A percentile compares a stretch with the other conserved stretches of the same genome.
These are phyloP conservation scores for Opeltia flavorubescens DNA, from an alignment of 495 filamentous ascomycete genomes.

Conservation along the genomic window DNA sequence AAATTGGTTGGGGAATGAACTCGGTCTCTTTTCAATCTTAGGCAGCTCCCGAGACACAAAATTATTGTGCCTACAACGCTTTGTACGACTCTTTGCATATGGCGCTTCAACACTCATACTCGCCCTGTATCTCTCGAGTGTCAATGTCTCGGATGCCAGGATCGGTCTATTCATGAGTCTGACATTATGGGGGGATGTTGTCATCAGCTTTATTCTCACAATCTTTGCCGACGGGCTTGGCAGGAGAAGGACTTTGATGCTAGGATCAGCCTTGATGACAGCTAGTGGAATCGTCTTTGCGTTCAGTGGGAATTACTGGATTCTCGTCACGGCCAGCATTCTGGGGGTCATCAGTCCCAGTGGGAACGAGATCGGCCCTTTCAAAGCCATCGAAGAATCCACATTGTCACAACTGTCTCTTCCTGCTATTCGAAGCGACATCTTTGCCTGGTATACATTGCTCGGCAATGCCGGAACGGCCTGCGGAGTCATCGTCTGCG, in stretches of 20 bases:
- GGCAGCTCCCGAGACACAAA: conserved; percentile 46
- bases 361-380: conserved; percentile 69
- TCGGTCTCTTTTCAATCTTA: conserved; percentile 35
- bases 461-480: conserved; percentile 50
- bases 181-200: conserved; percentile 66
- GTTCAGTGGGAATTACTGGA: conserved; percentile 54
- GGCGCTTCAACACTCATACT: conserved; percentile 63
- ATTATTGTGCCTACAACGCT: conserved; percentile 58
- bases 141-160: conserved; percentile 51
- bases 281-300: conserved; percentile 56
- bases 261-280: conserved; percentile 57
- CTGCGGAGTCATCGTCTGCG: conserved; percentile 48
- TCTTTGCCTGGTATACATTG: conserved; percentile 74
- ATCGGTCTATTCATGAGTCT: conserved; percentile 83
- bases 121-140: conserved; percentile 50
- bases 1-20: conserved; percentile 11
- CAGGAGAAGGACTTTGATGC: conserved; percentile 49
- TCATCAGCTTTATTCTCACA: conserved; percentile 63
- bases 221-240: conserved; percentile 63
- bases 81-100: conserved; percentile 69
- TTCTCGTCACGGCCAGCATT: conserved; percentile 57
- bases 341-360: conserved; percentile 73
- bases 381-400: conserved; percentile 75
- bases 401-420: conserved; percentile 60
- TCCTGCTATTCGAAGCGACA: conserved; percentile 46